phyloP scores from a whole-genome alignment of 2,329 filamentous ascomycete species.

The Cladorrhinum sp. region DNA sequence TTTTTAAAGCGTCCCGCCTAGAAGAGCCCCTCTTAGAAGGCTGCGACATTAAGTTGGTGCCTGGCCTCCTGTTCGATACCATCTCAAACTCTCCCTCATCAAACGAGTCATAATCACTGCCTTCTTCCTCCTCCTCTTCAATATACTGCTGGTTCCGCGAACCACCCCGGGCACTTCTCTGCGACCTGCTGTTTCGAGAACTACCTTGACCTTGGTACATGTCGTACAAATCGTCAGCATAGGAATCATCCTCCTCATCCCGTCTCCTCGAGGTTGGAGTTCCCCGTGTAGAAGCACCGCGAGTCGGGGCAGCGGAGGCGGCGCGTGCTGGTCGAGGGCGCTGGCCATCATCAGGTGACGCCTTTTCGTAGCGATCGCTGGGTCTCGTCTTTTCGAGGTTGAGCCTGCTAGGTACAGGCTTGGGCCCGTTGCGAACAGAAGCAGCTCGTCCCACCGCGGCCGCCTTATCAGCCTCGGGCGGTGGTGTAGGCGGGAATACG shows the following conservation, averaged over 20 bases:
- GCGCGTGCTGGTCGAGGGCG: slow-evolving; percentile 42
- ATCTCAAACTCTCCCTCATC: slow-evolving; percentile 81
- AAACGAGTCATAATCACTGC: slow-evolving; percentile 69
- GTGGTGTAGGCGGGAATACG: slow-evolving; percentile 96
- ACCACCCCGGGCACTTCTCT: slow-evolving; percentile 41
- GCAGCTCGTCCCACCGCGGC: slow-evolving; percentile 49
- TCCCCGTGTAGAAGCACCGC: slow-evolving; percentile 43
- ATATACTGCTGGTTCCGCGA: slow-evolving; percentile 54
- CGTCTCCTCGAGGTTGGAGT: slow-evolving; percentile 29
- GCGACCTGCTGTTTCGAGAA: slow-evolving; percentile 37
- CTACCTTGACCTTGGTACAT: slow-evolving; percentile 49
- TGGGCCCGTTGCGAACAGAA: slow-evolving; percentile 61
- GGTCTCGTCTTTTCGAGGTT: slow-evolving; percentile 58
- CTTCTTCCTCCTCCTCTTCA: slow-evolving; percentile 76
- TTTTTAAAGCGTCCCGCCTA: slow-evolving; percentile 64
- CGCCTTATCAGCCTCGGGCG: slow-evolving; percentile 77
- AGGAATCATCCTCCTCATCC: slow-evolving; percentile 59
- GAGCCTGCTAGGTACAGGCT: slow-evolving; percentile 59
- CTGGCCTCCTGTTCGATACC: slow-evolving; percentile 52
- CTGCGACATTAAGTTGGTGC: slow-evolving; percentile 46
- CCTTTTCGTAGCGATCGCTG: slow-evolving; percentile 55
- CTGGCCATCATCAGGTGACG: slow-evolving; percentile 44
- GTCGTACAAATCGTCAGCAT: slow-evolving; percentile 69
- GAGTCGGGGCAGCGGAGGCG: slow-evolving; percentile 44
- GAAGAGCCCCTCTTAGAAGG: slow-evolving; percentile 51